phyloP scores from a whole-genome alignment of 352 stramenopile genomes.

The Phytophthora macrochlamydospora region DNA sequence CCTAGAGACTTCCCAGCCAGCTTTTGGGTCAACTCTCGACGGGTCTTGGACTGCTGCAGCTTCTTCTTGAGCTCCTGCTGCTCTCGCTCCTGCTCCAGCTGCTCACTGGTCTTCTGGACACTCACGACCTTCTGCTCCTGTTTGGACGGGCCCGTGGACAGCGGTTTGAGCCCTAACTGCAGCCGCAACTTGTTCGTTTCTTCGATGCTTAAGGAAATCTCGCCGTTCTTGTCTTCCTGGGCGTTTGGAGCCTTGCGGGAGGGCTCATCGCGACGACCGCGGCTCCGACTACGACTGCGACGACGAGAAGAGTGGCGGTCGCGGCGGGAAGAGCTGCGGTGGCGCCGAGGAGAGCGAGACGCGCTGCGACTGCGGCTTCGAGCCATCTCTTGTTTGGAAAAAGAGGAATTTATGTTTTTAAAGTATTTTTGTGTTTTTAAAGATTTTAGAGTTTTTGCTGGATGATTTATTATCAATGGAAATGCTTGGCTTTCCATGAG shows the following conservation, averaged over 20 bases:
- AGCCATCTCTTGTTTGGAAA: conserved; percentile 15
- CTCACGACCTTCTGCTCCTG: conserved; percentile 61
- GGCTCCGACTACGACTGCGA: conserved; percentile 28
- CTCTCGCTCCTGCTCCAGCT: conserved; percentile 57
- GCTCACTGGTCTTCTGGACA: conserved; percentile 64
- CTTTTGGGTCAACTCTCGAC: conserved; percentile 78
- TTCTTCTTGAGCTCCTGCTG: conserved; percentile 57
- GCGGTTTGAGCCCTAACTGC: conserved; percentile 76
- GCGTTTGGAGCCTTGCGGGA: conserved; percentile 2
- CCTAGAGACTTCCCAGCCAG: conserved; percentile 74
- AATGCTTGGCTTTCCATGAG: no score
- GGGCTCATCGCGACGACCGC: conserved; percentile 4
- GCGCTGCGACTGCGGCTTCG: conserved; percentile 37
- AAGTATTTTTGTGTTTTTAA: background rate
- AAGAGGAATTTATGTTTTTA: background rate
- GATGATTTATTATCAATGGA: background rate
- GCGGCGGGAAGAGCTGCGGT: conserved; percentile 25
- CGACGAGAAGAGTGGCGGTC: conserved; percentile 30
- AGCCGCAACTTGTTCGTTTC: conserved; percentile 81
- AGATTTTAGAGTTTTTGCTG: background rate
- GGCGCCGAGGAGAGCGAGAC: conserved; percentile 38
- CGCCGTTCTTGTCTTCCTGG: conserved; percentile 67
- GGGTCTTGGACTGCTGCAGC: conserved; percentile 65
- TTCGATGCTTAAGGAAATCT: conserved; percentile 84
- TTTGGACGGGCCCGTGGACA: conserved; percentile 53